Base-by-base conservation (phyloP, 352 stramenopile species). In the Globisporangium okanoganense region DNA sequence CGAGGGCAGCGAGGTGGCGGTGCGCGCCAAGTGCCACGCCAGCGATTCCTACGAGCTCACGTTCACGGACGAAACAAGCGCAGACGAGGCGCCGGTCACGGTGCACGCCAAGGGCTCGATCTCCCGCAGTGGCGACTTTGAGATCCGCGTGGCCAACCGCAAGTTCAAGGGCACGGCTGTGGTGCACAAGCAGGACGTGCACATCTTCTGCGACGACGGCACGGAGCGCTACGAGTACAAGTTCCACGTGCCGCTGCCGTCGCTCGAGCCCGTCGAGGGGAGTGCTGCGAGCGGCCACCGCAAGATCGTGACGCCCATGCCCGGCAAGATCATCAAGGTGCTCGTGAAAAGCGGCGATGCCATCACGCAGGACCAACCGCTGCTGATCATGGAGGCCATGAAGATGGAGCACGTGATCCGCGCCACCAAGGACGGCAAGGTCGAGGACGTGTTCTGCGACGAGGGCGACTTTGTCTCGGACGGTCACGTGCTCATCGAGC, bases 361-460 rank as follows among this genome's bases (percentile, higher is more conserved):
- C 7, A 95, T 99, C 48, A 75, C 71, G 12, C 74, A 78, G 50
- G 94, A 96, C 62, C 85, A 98, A 64, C 75, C 93, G 16, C 66
- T 99, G 43, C 49, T 98, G 52, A 96, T 98, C 59, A 94, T 98
- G 79, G 95, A 98, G 72, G 95, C 96, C 27, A 99, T 99, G 95
- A 99, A 99, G 80, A 99, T 99, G 96, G 92, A 99, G 66, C 80
- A 92, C 67, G 72, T 85, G 51, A 88, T 94, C 48, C 81, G 84
- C 33, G 81, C 85, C 9, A 82, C 81, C 38, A 85, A 79, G 54
- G 76, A 90, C 63, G 85, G 79, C 59, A 81, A 74, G 44, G 81
- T 94, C n/a, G 71, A 76, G 24, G 67, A 90, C 44, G 47, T 94
- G n/a, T 86, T 84, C 45, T 87, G 78, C 44, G 76, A 86, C 27